A percentile compares a stretch with the other conserved stretches of the same genome.
These are phyloP conservation scores for Sugiyamaella paludigena DNA, from an alignment of 1,139 yeast species.

Conservation along the genomic window DNA sequence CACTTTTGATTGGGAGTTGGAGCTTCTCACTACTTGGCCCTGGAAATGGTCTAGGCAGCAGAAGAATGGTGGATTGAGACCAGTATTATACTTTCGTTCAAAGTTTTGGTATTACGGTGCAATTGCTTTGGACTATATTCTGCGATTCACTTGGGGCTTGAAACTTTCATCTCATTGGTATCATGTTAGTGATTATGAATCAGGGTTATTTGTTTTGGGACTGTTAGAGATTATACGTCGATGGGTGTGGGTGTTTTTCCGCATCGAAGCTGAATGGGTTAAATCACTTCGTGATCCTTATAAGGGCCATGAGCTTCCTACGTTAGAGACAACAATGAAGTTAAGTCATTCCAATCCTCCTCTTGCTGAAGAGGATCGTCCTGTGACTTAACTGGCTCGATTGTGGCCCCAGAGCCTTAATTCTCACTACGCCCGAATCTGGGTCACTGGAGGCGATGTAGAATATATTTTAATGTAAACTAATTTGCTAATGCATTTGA, in stretches of 20 bases:
- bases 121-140: conserved; percentile 54
- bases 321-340: neutral
- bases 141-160: conserved; percentile 76
- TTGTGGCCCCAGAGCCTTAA: too few relatives aligned
- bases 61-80: conserved; percentile 31
- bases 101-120: conserved; percentile 50
- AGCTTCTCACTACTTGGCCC: conserved; percentile 33
- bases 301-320: conserved; percentile 11
- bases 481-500: neutral
- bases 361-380: too few relatives aligned
- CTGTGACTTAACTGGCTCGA: too few relatives aligned
- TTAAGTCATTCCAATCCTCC: too few relatives aligned
- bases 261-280: conserved; percentile 71
- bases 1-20: conserved; percentile 81
- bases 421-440: too few relatives aligned
- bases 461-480: neutral
- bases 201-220: conserved; percentile 65
- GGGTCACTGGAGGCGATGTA: too few relatives aligned
- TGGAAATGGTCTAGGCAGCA: neutral
- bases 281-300: conserved; percentile 15
- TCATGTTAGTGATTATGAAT: conserved; percentile 45
- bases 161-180: conserved; percentile 41
- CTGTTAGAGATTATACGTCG: conserved; percentile 74
- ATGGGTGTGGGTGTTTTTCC: conserved; percentile 84
- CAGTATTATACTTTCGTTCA: conserved; percentile 37